These are phyloP conservation scores for Yarrowia porcina DNA, from an alignment of 805 yeast species.

Conservation along the genomic window DNA sequence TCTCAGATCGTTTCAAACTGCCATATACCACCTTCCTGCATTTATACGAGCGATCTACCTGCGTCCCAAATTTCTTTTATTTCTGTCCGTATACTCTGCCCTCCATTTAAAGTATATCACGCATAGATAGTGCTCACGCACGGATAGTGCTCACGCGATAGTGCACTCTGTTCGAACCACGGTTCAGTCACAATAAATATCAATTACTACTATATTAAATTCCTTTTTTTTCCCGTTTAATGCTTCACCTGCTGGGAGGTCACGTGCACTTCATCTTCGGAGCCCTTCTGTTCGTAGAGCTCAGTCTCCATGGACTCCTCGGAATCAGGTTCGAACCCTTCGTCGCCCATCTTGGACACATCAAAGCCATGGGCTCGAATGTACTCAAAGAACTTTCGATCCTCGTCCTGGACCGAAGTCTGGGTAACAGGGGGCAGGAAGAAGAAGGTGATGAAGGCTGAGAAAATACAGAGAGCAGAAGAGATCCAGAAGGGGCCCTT, in stretches of 20 bases:
- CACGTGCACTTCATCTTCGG: not conserved
- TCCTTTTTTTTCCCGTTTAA: not conserved
- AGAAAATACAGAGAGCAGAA: constrained; percentile 67
- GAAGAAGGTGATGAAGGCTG: constrained; percentile 67
- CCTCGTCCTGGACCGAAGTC: constrained; percentile 76
- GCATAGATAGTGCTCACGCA: constrained; percentile 3
- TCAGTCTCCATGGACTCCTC: not conserved
- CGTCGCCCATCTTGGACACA: constrained; percentile 51
- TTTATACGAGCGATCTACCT: no score
- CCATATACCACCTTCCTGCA: no score
- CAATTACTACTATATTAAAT: not conserved
- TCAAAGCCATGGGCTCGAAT: constrained; percentile 70
- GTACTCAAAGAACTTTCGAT: constrained; percentile 63
- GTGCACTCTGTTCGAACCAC: no score
- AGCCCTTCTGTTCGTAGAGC: constrained; percentile 11
- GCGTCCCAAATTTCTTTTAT: no score
- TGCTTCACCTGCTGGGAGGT: not conserved
- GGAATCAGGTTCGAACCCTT: constrained; percentile 2
- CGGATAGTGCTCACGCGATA: no score
- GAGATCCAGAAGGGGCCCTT: constrained; percentile 81
- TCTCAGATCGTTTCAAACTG: no score
- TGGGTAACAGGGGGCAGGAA: constrained; percentile 80
- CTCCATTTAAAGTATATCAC: not conserved
- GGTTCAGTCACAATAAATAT: not conserved
- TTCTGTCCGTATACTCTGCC: no score